A percentile compares a stretch with the other conserved stretches of the same genome.
Evolutionary conservation across 306 rosid species (phyloP).

Genomic region (Vigna angularis): DNA sequence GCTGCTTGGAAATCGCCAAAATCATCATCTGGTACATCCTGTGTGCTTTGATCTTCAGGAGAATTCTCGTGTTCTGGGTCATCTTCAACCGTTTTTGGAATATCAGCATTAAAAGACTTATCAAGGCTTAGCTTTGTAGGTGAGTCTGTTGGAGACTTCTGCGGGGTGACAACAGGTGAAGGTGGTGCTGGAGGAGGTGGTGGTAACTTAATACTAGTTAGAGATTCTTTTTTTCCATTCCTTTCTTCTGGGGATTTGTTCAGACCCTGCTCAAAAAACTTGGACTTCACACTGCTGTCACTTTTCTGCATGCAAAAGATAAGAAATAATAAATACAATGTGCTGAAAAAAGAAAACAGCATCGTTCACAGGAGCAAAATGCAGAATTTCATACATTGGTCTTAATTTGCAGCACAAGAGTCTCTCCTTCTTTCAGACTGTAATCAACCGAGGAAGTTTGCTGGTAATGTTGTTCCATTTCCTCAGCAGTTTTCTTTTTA

Average conservation of each 20-base stretch:
- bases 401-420: constrained; percentile 84
- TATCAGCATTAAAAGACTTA: constrained; percentile 50
- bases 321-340: constrained; percentile 16
- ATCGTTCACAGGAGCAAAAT: constrained; percentile 30
- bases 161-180: constrained; percentile 57
- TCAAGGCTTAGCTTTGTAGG: constrained; percentile 65
- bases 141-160: constrained; percentile 59
- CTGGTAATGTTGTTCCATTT: constrained; percentile 95
- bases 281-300: constrained; percentile 62
- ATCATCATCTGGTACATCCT: constrained; percentile 76
- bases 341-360: not conserved
- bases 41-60: constrained; percentile 53
- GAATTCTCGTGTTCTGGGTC: constrained; percentile 32
- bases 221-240: constrained; percentile 59
- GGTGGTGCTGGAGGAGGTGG: constrained; percentile 87
- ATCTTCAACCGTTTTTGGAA: constrained; percentile 44
- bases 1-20: constrained; percentile 97
- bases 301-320: constrained; percentile 64
- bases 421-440: constrained; percentile 96
- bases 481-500: constrained; percentile 96
- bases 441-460: constrained; percentile 83
- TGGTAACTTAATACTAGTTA: constrained; percentile 67
- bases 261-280: constrained; percentile 62
- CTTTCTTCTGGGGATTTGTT: constrained; percentile 63
- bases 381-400: constrained; percentile 58